Evolutionary conservation across 345 rosid genomes (phyloP).

Genomic region (Pugionium cornutum): DNA sequence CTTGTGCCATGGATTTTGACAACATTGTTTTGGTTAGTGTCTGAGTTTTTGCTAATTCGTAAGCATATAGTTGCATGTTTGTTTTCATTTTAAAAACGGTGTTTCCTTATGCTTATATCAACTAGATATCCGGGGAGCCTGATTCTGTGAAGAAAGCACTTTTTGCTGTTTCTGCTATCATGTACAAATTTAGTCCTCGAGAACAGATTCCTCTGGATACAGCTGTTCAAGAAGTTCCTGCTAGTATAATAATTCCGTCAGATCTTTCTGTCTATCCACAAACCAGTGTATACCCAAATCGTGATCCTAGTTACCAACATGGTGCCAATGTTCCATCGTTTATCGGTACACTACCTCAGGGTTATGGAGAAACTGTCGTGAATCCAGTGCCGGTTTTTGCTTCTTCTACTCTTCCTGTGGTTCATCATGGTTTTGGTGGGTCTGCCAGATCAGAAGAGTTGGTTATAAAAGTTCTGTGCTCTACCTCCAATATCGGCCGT

Average conservation of each 20-base stretch:
- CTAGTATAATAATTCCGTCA: slow-evolving; percentile 83
- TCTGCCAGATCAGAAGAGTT: slow-evolving; percentile 67
- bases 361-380: slow-evolving; percentile 57
- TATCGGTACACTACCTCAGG: slow-evolving; percentile 65
- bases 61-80: background rate
- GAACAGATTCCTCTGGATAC: slow-evolving; percentile 90
- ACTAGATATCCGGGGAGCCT: slow-evolving; percentile 76
- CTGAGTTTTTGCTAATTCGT: background rate
- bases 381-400: slow-evolving; percentile 74
- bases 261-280: slow-evolving; percentile 79
- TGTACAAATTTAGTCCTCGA: slow-evolving; percentile 80
- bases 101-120: slow-evolving; percentile 18
- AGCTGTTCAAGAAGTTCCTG: slow-evolving; percentile 58
- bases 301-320: slow-evolving; percentile 56
- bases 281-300: slow-evolving; percentile 65
- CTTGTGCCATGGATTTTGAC: slow-evolving; percentile 94
- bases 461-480: slow-evolving; percentile 65
- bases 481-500: slow-evolving; percentile 84
- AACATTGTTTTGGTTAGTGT: slow-evolving; percentile 73
- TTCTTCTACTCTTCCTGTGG: slow-evolving; percentile 65
- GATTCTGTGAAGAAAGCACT: slow-evolving; percentile 83
- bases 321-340: slow-evolving; percentile 65
- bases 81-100: slow-evolving; percentile 4
- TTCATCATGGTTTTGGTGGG: slow-evolving; percentile 53
- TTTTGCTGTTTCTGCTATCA: slow-evolving; percentile 80